Evolutionary conservation across 108 stramenopile genomes (phyloP), one percentile per base, ranked within the genome.

Genomic region (Nannochloropsis salina): DNA sequence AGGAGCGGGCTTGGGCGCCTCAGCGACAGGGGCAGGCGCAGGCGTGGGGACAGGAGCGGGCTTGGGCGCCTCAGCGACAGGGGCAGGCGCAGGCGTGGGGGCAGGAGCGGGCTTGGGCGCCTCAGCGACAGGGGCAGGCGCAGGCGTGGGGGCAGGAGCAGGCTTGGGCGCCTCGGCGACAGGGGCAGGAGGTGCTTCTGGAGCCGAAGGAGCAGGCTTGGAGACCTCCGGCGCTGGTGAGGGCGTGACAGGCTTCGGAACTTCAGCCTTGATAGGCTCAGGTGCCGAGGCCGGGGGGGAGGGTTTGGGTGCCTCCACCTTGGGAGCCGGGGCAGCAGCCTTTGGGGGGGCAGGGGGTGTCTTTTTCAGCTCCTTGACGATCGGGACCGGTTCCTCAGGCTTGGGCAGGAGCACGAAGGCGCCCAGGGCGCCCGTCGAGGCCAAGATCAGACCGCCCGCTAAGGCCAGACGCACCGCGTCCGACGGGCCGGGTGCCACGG

Each of bases 321-420:
- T n/a, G 6, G 61, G 61, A n/a, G 61, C 8, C 4, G 61, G 61
- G 4, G 61, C 61, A 74, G 61, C 61, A 74, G 1, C 61, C 31
- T 31, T 31, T 31, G 31, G 31, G n/a, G 61, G 61, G 20, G 2
- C n/a, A n/a, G 61, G 61, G 4, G 61, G 8, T 6, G 61, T 74
- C 61, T 74, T 74, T n/a, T 74, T 74, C 20, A 74, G 15, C 20
- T 74, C 61, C 61, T 74, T 74, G 61, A 74, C 61, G 61, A 74
- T 74, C 20, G 61, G 61, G 15, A n/a, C 61, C 4, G 61, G 61
- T 74, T 74, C 61, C n/a, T 74, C 61, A n/a, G 61, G 61, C 61
- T 74, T 74, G 61, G 61, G 61, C 20, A 74, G 61, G 2, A 74
- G 61, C 20, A 74, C 61, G 61, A 74, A 74, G 61, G 61, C 61